Conservation (phyloP, 345 rosid genomes). For the Eucalyptus pauciflora region DNA sequence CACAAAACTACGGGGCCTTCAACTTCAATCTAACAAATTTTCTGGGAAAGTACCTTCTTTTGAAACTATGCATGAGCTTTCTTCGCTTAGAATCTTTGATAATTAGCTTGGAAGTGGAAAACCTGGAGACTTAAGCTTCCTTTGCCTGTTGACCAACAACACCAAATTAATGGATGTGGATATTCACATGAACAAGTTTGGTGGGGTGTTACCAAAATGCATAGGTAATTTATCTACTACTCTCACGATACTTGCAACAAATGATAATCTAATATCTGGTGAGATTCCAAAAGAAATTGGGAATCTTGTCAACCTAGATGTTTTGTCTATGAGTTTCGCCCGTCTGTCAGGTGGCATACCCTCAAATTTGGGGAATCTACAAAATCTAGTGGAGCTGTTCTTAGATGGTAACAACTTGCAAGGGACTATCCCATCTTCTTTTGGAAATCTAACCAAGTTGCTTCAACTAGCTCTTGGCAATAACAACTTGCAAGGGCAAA, state of each 20-base stretch:
- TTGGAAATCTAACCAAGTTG: neutral
- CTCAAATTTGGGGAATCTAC: neutral
- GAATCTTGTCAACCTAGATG: neutral
- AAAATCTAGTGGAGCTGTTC: neutral
- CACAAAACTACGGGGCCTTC: no score
- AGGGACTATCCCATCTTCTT: neutral
- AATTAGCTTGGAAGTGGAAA: no score
- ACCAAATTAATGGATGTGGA: neutral
- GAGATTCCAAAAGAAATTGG: neutral
- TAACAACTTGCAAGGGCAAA: neutral
- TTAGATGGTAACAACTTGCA: neutral
- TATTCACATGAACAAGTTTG: neutral
- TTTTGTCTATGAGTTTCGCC: no score
- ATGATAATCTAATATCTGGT: fast-evolving
- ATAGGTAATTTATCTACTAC: neutral
- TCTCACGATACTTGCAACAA: neutral
- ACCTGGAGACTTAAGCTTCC: neutral
- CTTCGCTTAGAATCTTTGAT: no score
- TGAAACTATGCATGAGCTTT: no score
- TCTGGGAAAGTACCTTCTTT: no score
- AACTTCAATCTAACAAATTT: no score
- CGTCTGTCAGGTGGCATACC: neutral
- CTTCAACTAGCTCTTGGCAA: fast-evolving
- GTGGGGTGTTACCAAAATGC: neutral
- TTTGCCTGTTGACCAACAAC: neutral